These are phyloP conservation scores for Rhytidiadelphus loreus DNA, from an alignment of 225 moss, liverwort and hornwort species.

Conservation along the genomic window DNA sequence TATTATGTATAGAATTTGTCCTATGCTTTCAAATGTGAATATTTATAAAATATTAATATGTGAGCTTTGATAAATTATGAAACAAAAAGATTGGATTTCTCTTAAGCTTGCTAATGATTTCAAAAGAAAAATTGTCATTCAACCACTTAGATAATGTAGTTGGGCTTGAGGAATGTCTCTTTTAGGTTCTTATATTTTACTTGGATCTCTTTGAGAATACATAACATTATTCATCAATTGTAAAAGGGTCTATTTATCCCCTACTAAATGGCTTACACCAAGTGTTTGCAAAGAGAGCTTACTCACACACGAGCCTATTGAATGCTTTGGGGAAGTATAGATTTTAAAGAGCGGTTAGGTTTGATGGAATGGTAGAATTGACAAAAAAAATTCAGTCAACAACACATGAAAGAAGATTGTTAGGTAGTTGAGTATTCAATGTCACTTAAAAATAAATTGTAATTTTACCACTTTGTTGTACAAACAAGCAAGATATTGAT, in stretches of 20 bases:
- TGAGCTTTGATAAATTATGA: fast-evolving
- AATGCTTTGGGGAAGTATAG: neutral
- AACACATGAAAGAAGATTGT: neutral
- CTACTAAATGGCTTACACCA: fast-evolving
- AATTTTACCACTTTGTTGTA: neutral
- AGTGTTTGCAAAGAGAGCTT: neutral
- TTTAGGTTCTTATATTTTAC: neutral
- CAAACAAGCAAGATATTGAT: neutral
- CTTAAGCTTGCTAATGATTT: neutral
- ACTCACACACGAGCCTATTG: fast-evolving
- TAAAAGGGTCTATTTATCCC: neutral
- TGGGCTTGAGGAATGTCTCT: neutral
- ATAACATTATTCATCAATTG: neutral
- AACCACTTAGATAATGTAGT: neutral
- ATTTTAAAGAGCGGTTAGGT: neutral
- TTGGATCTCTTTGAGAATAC: neutral
- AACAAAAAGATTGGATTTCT: neutral
- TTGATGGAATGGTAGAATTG: neutral
- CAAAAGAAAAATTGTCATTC: neutral
- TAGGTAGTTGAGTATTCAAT: neutral
- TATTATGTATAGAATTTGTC: neutral
- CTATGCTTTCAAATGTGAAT: neutral
- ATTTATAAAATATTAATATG: too few relatives aligned
- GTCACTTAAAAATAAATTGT: neutral
- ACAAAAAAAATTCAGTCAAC: neutral